Evolutionary conservation across 208 protist genomes (phyloP).

Genomic region (Wallacemonas sp.): DNA sequence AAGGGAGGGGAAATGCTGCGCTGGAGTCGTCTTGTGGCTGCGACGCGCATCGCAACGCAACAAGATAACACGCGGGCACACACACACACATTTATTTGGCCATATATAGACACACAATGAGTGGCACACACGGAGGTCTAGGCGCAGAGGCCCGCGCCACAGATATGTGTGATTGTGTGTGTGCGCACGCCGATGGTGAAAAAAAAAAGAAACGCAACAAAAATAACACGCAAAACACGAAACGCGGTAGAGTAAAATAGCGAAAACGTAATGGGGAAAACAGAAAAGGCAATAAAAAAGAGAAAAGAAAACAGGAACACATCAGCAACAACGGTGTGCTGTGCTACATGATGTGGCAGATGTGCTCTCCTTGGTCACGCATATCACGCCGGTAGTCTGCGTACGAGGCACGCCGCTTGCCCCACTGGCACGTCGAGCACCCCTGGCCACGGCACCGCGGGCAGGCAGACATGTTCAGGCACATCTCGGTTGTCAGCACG

Average conservation of each 20-base stretch:
- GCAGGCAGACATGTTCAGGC: slow-evolving; percentile 6
- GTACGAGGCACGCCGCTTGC: neutral
- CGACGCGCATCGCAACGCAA: too few species aligned
- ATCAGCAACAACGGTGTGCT: too few species aligned
- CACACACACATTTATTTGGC: too few species aligned
- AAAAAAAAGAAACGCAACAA: slow-evolving; percentile 10
- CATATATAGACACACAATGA: too few species aligned
- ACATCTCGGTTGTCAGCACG: slow-evolving; percentile 11
- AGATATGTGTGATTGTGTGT: too few species aligned
- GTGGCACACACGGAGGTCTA: too few species aligned
- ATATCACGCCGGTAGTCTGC: neutral
- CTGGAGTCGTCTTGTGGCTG: too few species aligned
- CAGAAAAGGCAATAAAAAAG: slow-evolving; percentile 14
- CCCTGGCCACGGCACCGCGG: slow-evolving; percentile 7
- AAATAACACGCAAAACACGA: neutral
- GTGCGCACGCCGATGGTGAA: too few species aligned
- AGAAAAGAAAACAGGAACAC: slow-evolving; percentile 4
- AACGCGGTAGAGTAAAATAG: neutral
- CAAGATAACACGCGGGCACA: too few species aligned
- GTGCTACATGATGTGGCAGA: slow-evolving; percentile 2
- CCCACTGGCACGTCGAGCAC: neutral
- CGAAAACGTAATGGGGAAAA: neutral
- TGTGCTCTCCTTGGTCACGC: neutral
- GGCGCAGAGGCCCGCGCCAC: too few species aligned
- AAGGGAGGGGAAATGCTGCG: too few species aligned